Conservation (phyloP, 345 rosid genomes). For the Aethionema arabicum region DNA sequence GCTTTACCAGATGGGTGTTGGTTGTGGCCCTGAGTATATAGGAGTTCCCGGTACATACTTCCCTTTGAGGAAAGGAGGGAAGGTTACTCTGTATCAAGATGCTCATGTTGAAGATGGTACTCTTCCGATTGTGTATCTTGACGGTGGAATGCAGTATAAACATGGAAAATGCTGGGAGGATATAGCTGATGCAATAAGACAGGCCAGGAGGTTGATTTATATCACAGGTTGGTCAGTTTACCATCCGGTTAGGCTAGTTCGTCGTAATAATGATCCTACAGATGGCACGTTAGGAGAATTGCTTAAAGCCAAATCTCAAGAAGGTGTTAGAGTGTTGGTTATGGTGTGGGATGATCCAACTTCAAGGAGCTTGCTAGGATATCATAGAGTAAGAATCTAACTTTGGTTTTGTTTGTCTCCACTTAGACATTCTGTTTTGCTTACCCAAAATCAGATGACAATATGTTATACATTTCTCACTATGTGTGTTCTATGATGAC, state of each 20-base stretch:
- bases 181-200: conserved; percentile 65
- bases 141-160: conserved; percentile 46
- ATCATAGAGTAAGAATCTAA: conserved; percentile 55
- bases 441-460: not conserved
- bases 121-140: conserved; percentile 61
- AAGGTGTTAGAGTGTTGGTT: conserved; percentile 91
- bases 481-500: not conserved
- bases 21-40: conserved; percentile 48
- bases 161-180: conserved; percentile 78
- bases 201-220: conserved; percentile 80
- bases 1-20: conserved; percentile 57
- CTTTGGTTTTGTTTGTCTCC: conserved; percentile 2
- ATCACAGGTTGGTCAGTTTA: conserved; percentile 90
- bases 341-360: conserved; percentile 98
- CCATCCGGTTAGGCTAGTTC: conserved; percentile 64
- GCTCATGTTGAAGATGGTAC: conserved; percentile 71
- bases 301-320: conserved; percentile 83
- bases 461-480: not conserved
- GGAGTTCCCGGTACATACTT: conserved; percentile 90
- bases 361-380: conserved; percentile 68
- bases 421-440: not conserved
- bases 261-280: conserved; percentile 41
- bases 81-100: conserved; percentile 85
- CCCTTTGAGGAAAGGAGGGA: conserved; percentile 79
- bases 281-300: conserved; percentile 64